These are phyloP conservation scores for Puccinia brachypodii DNA, from an alignment of 1,284 basidiomycete species.

Conservation along the genomic window DNA sequence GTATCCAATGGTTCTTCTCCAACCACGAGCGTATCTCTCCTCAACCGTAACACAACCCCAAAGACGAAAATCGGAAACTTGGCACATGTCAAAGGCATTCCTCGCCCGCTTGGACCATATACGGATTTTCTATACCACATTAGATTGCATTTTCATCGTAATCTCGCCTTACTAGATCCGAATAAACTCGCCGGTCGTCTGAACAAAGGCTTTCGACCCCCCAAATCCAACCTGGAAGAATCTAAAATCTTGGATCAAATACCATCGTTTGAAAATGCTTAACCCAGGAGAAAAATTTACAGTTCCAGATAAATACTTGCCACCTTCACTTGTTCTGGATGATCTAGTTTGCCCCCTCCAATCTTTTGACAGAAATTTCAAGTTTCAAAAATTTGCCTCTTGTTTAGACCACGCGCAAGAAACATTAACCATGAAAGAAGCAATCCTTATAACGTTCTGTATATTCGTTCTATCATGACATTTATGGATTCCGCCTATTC, in stretches of 20 bases:
- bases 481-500: no score
- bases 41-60: neutral
- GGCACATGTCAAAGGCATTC: slow-evolving; percentile 28
- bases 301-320: no score
- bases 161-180: slow-evolving; percentile 36
- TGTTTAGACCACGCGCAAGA: no score
- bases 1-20: neutral
- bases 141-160: slow-evolving; percentile 46
- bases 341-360: no score
- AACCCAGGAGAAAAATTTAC: neutral
- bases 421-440: no score
- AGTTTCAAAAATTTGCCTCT: no score
- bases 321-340: no score
- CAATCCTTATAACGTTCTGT: no score
- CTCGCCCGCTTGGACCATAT: slow-evolving; percentile 38
- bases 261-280: slow-evolving; percentile 13
- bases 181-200: slow-evolving; percentile 29
- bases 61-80: slow-evolving; percentile 39
- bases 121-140: slow-evolving; percentile 44
- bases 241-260: slow-evolving; percentile 9
- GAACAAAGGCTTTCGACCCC: neutral
- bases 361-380: no score
- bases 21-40: slow-evolving; percentile 22
- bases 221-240: slow-evolving; percentile 2
- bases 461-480: no score